Conservation (phyloP, 371 early-diverging fungal species). For the Gilbertella persicaria region DNA sequence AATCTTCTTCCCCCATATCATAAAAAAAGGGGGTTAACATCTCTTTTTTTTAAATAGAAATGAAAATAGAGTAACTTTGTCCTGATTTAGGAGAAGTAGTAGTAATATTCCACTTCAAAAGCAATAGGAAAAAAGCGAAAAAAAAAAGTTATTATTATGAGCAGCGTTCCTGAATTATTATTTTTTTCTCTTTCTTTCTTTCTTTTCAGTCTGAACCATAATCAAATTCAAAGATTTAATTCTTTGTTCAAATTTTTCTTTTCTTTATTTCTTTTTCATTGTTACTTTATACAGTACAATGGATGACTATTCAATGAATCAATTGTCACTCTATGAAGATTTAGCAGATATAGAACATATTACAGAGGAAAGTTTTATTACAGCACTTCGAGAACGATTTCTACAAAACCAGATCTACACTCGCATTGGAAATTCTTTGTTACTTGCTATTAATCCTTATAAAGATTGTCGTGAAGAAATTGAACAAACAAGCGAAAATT, state of each 20-base stretch:
- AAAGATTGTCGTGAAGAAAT: constrained; percentile 46
- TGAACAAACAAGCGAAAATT: constrained; percentile 49
- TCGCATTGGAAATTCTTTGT: constrained; percentile 58
- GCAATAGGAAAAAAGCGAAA: too few species aligned
- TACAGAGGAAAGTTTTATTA: constrained; percentile 54
- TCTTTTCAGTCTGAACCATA: neutral
- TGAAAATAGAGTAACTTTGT: too few species aligned
- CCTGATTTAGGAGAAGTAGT: too few species aligned
- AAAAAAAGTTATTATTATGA: neutral
- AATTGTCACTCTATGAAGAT: constrained; percentile 25
- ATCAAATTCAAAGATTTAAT: neutral
- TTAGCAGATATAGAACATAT: constrained; percentile 41
- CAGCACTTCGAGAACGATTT: constrained; percentile 58
- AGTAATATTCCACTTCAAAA: too few species aligned
- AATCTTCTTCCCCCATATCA: too few species aligned
- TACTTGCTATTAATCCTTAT: constrained; percentile 52
- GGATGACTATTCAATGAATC: constrained; percentile 1
- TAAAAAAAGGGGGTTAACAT: too few species aligned
- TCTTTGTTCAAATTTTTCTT: neutral
- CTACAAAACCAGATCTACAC: constrained; percentile 65
- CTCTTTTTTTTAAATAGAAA: too few species aligned
- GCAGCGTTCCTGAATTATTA: constrained; percentile 18
- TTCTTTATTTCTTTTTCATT: constrained; percentile 1
- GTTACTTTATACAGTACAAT: neutral
- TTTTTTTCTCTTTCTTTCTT: constrained; percentile 2